Base-by-base conservation (phyloP, 352 stramenopile species). In the Phytophthora citrophthora region DNA sequence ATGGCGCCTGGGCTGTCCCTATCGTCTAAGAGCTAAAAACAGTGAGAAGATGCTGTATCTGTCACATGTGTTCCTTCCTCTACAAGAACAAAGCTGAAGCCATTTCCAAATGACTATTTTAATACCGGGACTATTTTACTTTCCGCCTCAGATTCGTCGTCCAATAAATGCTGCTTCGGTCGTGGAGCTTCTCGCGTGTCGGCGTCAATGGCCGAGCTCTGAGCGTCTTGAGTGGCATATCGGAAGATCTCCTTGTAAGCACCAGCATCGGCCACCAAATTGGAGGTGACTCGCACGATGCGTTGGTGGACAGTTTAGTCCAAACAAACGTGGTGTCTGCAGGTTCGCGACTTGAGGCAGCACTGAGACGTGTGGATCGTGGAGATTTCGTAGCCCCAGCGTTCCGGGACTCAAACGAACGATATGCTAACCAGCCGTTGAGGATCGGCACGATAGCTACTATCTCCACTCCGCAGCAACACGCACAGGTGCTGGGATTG, bases 401-500 rank as follows among this genome's bases (percentile, higher is more conserved):
- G 2, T 70, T 76, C 24, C 57, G 67, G 11, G 29, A 64, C 6
- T 72, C 64, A 3, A 56, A 34, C 6, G 68, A 78, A 15, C 69
- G 76, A 58, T 95, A 95, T 48, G 77, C 78, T 15, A 95, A 95
- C 52, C 80, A 76, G 0, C 86, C 88, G 12, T 66, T 95, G 24
- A 89, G 89, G 54, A 93, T 95, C 65, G 86, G 79, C 5, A 75
- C 77, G 27, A 73, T 93, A 31, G 88, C 88, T 40, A 95, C 88
- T 8, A 95, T 95, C 52, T 95, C 88, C 31, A 95, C 88, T 12
- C 88, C 88, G 13, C 88, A 95, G 66, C 88, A 94, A 48, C 88
- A 95, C 44, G 88, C 88, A 26, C 81, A 93, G 63, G 86, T 94
- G 11, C 52, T 95, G 54, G 65, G 75, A 15, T 50, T 90, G n/a